Conservation (phyloP, 2,329 filamentous ascomycete species). For the Curvularia verruculosa region DNA sequence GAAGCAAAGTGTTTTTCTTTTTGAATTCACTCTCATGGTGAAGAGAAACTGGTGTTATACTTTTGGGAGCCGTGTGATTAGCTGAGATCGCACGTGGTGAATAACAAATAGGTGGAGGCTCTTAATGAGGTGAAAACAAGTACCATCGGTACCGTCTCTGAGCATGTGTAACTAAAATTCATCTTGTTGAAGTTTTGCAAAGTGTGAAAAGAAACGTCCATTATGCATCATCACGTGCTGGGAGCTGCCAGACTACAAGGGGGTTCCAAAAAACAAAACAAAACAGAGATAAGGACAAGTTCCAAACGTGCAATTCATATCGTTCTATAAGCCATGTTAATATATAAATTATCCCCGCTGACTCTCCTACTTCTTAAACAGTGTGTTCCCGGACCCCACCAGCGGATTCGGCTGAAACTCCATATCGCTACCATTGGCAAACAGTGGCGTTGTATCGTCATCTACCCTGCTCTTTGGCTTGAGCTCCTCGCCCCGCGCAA, state of each 20-base stretch:
- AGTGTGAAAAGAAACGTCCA: not conserved
- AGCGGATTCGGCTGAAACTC: conserved; percentile 59
- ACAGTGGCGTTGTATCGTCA: conserved; percentile 49
- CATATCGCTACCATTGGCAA: conserved; percentile 44
- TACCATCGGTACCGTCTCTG: not conserved
- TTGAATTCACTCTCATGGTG: not conserved
- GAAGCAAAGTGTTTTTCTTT: not conserved
- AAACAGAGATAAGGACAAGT: too few species aligned
- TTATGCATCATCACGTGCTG: not conserved
- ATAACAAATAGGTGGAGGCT: not conserved
- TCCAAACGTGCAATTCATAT: too few species aligned
- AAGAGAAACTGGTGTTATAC: not conserved
- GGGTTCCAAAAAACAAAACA: not conserved
- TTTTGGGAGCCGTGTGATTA: not conserved
- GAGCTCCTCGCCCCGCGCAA: conserved; percentile 59
- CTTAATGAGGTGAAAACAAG: not conserved
- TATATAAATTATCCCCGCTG: too few species aligned
- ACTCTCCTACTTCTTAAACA: conserved; percentile 26
- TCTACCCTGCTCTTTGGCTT: conserved; percentile 52
- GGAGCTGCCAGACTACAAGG: too few species aligned
- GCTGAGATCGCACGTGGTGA: not conserved
- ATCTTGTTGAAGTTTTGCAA: not conserved
- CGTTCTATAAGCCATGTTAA: not conserved
- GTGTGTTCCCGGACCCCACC: conserved; percentile 36
- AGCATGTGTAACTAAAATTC: not conserved